phyloP scores from a whole-genome alignment of 1,139 yeast genomes.

The Meyerozyma athensensis region DNA sequence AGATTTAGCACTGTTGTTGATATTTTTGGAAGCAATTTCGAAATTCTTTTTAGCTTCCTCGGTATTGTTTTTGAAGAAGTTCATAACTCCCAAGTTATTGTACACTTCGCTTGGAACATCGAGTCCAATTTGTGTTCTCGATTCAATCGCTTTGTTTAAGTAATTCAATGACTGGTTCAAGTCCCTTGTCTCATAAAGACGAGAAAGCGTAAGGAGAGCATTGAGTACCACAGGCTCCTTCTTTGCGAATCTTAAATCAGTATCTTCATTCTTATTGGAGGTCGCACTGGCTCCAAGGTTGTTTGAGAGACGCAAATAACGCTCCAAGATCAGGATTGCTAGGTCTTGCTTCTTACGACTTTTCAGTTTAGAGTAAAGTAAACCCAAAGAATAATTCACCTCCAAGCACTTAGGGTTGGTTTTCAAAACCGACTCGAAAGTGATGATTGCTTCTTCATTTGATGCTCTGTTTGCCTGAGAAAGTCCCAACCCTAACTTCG shows the following conservation, averaged over 20 bases:
- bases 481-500: conserved; percentile 83
- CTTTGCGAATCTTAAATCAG: conserved; percentile 24
- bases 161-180: conserved; percentile 54
- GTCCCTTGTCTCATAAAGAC: conserved; percentile 60
- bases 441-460: conserved; percentile 76
- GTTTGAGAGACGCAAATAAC: conserved; percentile 60
- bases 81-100: conserved; percentile 84
- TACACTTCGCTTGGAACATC: conserved; percentile 63
- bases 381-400: conserved; percentile 70
- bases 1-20: background rate
- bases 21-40: conserved; percentile 11
- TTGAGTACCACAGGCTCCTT: conserved; percentile 65
- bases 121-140: conserved; percentile 37
- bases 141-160: conserved; percentile 54
- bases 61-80: conserved; percentile 60
- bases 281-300: conserved; percentile 34
- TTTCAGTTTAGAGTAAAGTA: conserved; percentile 55
- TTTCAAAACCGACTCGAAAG: conserved; percentile 72
- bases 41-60: conserved; percentile 26
- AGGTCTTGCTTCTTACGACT: conserved; percentile 35
- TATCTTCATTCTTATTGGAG: conserved; percentile 15
- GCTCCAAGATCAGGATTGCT: conserved; percentile 66
- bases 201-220: conserved; percentile 65
- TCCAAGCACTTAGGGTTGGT: conserved; percentile 69
- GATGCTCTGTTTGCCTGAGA: conserved; percentile 73